These are phyloP conservation scores for Bertia moriformis DNA, from an alignment of 2,329 filamentous ascomycete species.

Conservation along the genomic window DNA sequence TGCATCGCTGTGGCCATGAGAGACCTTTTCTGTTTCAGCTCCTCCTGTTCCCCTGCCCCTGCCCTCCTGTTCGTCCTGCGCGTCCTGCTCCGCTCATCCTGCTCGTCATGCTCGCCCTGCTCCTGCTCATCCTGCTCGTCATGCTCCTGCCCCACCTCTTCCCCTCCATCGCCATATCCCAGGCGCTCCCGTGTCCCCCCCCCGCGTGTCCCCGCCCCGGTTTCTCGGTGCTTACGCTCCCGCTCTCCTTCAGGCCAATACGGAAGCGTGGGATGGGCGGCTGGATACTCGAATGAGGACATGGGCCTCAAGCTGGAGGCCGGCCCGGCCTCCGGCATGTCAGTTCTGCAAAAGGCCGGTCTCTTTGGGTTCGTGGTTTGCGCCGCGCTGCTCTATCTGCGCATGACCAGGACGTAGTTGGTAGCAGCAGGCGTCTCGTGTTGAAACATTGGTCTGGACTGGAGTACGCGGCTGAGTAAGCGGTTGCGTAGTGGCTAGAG, in stretches of 20 bases:
- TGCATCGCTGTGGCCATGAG: no score
- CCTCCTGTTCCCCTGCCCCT: neutral
- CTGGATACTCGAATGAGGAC: constrained; percentile 18
- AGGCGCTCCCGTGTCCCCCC: constrained; percentile 14
- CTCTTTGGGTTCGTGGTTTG: constrained; percentile 31
- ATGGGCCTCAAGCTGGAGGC: constrained; percentile 4
- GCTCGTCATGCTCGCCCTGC: no score
- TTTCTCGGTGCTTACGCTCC: constrained; percentile 9
- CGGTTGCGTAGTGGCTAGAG: no score
- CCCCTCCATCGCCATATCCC: constrained; percentile 14
- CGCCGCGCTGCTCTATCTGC: constrained; percentile 28
- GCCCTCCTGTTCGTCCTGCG: no score
- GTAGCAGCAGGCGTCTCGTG: no score
- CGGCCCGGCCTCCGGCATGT: constrained; percentile 17
- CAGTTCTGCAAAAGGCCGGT: constrained; percentile 31
- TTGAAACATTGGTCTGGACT: no score
- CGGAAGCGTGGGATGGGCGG: constrained; percentile 20
- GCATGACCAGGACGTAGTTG: constrained; percentile 22
- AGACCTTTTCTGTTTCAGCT: neutral
- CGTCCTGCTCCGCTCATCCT: no score
- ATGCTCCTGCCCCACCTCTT: constrained; percentile 5
- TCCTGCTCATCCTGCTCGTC: no score
- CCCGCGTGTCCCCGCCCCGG: no score
- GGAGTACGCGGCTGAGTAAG: no score
- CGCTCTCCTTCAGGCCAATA: constrained; percentile 12